Conservation (phyloP, 1,139 yeast genomes). For the Geotrichum histeridarum region DNA sequence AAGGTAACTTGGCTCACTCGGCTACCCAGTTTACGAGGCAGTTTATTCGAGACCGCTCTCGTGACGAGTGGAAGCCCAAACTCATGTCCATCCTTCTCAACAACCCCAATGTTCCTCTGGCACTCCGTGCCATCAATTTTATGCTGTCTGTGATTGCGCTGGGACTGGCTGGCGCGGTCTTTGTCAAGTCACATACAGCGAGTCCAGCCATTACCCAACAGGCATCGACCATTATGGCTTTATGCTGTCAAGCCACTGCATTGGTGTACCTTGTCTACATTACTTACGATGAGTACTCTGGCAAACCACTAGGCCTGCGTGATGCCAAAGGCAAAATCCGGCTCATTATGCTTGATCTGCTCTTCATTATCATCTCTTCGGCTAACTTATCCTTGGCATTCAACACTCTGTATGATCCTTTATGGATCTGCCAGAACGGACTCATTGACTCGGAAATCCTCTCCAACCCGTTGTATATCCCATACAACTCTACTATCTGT, state of each 20-base stretch:
- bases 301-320: constrained; percentile 85
- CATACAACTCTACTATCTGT: constrained; percentile 49
- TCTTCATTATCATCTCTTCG: constrained; percentile 87
- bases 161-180: constrained; percentile 31
- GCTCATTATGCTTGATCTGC: constrained; percentile 67
- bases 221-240: constrained; percentile 89
- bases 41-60: constrained; percentile 30
- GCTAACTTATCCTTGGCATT: constrained; percentile 84
- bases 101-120: constrained; percentile 76
- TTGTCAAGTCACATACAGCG: constrained; percentile 29
- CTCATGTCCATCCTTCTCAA: constrained; percentile 56
- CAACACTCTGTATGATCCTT: constrained; percentile 70
- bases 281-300: constrained; percentile 84
- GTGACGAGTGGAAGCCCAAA: constrained; percentile 59
- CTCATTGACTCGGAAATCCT: background rate
- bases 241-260: constrained; percentile 76
- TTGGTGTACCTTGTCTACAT: constrained; percentile 72
- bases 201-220: constrained; percentile 60
- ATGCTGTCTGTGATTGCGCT: constrained; percentile 35
- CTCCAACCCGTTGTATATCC: constrained; percentile 21
- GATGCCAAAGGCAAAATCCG: constrained; percentile 78
- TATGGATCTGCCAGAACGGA: constrained; percentile 64
- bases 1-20: constrained; percentile 9
- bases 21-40: constrained; percentile 13
- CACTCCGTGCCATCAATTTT: constrained; percentile 65